Percentiles rank a stretch among this genome's conserved stretches.
Evolutionary conservation across 495 filamentous ascomycete species (phyloP).

Genomic region (Parachaetomium inaequale): DNA sequence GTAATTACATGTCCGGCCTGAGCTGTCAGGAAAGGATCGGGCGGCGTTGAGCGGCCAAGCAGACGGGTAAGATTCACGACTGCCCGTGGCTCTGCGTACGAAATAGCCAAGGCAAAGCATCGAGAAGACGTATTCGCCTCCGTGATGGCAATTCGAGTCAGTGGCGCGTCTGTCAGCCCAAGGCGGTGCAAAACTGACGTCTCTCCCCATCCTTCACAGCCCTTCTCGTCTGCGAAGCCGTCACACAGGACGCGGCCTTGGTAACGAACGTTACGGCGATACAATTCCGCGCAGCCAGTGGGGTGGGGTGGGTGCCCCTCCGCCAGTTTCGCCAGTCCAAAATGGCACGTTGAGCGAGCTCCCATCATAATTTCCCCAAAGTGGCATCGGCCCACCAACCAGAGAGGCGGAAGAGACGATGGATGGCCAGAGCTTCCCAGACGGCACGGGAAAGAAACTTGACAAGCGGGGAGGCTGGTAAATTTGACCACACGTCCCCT

Average conservation of each 20-base stretch:
- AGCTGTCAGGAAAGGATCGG: too few relatives aligned
- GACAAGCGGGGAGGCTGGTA: neutral
- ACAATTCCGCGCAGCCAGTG: neutral
- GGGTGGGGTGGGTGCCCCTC: neutral
- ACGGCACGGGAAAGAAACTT: neutral
- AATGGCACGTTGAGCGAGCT: conserved; percentile 11
- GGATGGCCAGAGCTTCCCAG: conserved; percentile 9
- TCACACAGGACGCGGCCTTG: too few relatives aligned
- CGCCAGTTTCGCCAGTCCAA: conserved; percentile 4
- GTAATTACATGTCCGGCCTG: neutral
- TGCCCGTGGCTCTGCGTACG: too few relatives aligned
- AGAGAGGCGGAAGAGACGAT: neutral
- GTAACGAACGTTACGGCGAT: neutral
- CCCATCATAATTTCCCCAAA: conserved; percentile 32
- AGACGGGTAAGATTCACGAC: too few relatives aligned
- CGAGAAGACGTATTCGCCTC: neutral
- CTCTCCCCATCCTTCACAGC: too few relatives aligned
- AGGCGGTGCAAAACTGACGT: conserved; percentile 5
- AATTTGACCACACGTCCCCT: too few relatives aligned
- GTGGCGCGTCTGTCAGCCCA: neutral
- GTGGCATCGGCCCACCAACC: conserved; percentile 23
- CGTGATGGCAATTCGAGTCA: too few relatives aligned
- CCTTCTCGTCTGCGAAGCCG: neutral
- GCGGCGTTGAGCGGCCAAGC: too few relatives aligned
- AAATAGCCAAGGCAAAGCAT: neutral